These are phyloP conservation scores for Rosellinia necatrix DNA, from an alignment of 2,329 filamentous ascomycete species.

Conservation along the genomic window DNA sequence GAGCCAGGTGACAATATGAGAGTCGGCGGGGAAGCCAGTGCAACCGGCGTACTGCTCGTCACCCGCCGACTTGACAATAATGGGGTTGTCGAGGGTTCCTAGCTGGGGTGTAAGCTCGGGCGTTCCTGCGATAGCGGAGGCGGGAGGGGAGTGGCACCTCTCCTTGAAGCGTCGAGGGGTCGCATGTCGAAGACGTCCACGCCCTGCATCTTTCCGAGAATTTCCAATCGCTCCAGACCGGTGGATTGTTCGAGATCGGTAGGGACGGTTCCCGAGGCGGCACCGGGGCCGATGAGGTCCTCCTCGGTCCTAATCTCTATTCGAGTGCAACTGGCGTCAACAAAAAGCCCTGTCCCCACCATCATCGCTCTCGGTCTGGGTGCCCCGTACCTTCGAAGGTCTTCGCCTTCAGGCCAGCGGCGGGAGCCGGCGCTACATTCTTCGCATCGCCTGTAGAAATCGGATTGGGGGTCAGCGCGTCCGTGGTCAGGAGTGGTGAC, in stretches of 20 bases:
- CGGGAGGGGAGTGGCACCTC: constrained; percentile 58
- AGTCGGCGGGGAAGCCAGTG: constrained; percentile 92
- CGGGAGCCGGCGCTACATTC: constrained; percentile 53
- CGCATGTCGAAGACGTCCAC: constrained; percentile 98
- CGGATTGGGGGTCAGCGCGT: constrained; percentile 34
- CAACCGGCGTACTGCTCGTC: constrained; percentile 97
- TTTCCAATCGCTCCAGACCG: constrained; percentile 97
- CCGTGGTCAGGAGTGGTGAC: constrained; percentile 25
- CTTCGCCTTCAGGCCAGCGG: constrained; percentile 47
- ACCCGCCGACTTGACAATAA: constrained; percentile 86
- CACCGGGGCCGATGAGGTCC: constrained; percentile 88
- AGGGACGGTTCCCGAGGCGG: constrained; percentile 78
- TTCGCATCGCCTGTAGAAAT: constrained; percentile 50
- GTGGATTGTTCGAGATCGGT: constrained; percentile 96
- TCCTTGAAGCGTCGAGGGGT: constrained; percentile 87
- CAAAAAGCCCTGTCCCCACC: constrained; percentile 12
- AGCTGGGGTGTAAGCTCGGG: constrained; percentile 33
- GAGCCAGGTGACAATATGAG: constrained; percentile 88
- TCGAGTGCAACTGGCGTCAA: constrained; percentile 35
- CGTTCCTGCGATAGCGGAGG: constrained; percentile 4
- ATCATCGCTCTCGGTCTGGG: background rate
- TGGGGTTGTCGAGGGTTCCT: constrained; percentile 90
- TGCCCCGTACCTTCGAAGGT: constrained; percentile 50
- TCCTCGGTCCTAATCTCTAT: constrained; percentile 80
- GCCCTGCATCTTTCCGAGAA: constrained; percentile 99